phyloP scores from a whole-genome alignment of 2,329 filamentous ascomycete species.

The Onygenales sp. region DNA sequence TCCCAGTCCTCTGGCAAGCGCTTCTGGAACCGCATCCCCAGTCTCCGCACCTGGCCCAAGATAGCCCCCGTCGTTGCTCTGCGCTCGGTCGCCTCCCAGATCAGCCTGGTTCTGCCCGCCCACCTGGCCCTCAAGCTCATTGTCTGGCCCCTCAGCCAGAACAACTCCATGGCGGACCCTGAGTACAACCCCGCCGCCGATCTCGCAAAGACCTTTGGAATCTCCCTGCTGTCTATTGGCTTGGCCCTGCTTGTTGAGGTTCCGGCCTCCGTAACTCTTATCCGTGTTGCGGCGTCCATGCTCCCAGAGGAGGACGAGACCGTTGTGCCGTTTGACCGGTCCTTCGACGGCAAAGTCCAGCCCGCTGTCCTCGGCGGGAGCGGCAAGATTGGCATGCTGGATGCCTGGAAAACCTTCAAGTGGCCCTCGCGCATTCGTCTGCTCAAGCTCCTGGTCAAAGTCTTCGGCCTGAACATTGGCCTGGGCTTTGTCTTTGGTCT shows the following conservation, averaged over 20 bases:
- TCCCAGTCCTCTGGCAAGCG: conserved; percentile 53
- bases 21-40: conserved; percentile 62
- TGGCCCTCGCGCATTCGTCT: conserved; percentile 63
- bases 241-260: conserved; percentile 58
- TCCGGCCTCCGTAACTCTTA: conserved; percentile 65
- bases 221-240: conserved; percentile 19
- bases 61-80: conserved; percentile 59
- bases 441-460: conserved; percentile 66
- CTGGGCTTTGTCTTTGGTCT: conserved; percentile 39
- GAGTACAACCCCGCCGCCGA: conserved; percentile 23
- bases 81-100: conserved; percentile 48
- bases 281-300: conserved; percentile 79
- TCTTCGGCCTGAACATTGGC: conserved; percentile 47
- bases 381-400: conserved; percentile 60
- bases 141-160: conserved; percentile 33
- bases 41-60: conserved; percentile 56
- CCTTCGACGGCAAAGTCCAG: conserved; percentile 67
- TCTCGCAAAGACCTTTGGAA: conserved; percentile 29
- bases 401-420: conserved; percentile 74
- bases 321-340: conserved; percentile 83
- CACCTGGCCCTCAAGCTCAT: conserved; percentile 34
- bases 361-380: conserved; percentile 64
- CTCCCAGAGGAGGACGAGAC: conserved; percentile 72
- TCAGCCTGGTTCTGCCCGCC: conserved; percentile 40
- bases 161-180: conserved; percentile 12